Base-by-base conservation (phyloP, 140 eudicot genomes). In the Flaveria floridana region DNA sequence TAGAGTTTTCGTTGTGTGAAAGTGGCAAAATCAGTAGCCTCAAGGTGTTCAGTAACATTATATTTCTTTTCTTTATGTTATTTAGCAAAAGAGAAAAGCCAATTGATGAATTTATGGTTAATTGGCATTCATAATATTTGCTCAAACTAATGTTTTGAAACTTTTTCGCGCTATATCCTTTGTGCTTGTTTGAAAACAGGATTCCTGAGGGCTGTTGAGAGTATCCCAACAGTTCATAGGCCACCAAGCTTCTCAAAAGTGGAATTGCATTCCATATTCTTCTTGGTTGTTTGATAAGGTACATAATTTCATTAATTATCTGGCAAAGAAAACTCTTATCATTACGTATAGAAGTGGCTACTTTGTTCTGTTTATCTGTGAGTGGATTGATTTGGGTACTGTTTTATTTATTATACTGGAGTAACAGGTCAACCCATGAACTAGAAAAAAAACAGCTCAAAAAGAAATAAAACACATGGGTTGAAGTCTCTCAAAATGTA, bases 181-280 rank as follows among this genome's bases (percentile, higher is more conserved):
- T 21, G 39, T 52, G 41, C 7, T 78, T 41, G 28, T 81, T 15
- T 75, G 81, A 53, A 55, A 70, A 66, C 81, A 93, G 96, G 80
- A 70, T 89, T 70, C 93, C 93, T 93, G 84, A 85, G 91, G 80
- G 70, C 76, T 21, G 89, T 93, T 59, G 95, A 86, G 82, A 78
- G 91, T 70, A 84, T 89, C 26, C 57, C 80, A 1, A 84, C 91
- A 52, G 84, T 76, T 70, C 80, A 85, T 81, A 77, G 73, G 46
- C 93, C 74, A 77, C 87, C 77, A 88, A 90, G 84, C 84, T 85
- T 28, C 89, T 90, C 7, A 82, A 91, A 71, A 86, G 95, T 46
- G 77, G 67, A 70, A 77, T 90, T 30, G 87, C 97, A 2, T 83
- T 69, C 69, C 87, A 82, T 55, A 75, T 90, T 72, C 91, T 93